Evolutionary conservation across 2,329 filamentous ascomycete genomes (phyloP).

Genomic region (Aphanocladium album): DNA sequence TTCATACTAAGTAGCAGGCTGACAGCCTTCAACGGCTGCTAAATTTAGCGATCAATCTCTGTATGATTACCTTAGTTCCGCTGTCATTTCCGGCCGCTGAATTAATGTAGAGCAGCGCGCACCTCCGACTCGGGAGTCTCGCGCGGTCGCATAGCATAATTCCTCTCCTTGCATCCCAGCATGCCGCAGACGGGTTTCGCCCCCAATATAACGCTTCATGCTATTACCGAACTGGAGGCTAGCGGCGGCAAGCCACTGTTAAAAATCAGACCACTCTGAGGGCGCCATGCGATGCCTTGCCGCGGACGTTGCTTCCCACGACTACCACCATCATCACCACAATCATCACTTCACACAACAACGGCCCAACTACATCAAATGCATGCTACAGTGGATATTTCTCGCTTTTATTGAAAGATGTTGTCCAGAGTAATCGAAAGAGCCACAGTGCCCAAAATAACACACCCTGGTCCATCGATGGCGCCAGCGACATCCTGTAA

Average conservation of each 20-base stretch:
- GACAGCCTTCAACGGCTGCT: not conserved
- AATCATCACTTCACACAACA: not conserved
- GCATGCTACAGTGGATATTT: not conserved
- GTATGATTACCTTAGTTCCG: no score
- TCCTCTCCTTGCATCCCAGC: not conserved
- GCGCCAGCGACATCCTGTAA: slow-evolving; percentile 8
- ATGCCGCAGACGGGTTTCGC: slow-evolving; percentile 8
- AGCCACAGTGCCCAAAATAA: not conserved
- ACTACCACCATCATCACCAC: not conserved
- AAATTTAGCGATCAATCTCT: not conserved
- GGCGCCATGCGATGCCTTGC: not conserved
- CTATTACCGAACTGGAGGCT: not conserved
- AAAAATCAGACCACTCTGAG: not conserved
- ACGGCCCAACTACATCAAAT: not conserved
- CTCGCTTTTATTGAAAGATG: not conserved
- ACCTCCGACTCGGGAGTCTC: not conserved
- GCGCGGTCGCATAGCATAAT: not conserved
- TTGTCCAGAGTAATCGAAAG: not conserved
- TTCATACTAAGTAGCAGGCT: not conserved
- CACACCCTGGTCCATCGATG: not conserved
- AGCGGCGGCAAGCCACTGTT: not conserved
- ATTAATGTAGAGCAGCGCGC: no score
- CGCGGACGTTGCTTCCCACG: not conserved
- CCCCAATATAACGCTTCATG: not conserved
- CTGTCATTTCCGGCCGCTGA: not conserved